A percentile compares a stretch with the other conserved stretches of the same genome.
Evolutionary conservation across 805 yeast species (phyloP).

Genomic region (Pichia ethanolica): DNA sequence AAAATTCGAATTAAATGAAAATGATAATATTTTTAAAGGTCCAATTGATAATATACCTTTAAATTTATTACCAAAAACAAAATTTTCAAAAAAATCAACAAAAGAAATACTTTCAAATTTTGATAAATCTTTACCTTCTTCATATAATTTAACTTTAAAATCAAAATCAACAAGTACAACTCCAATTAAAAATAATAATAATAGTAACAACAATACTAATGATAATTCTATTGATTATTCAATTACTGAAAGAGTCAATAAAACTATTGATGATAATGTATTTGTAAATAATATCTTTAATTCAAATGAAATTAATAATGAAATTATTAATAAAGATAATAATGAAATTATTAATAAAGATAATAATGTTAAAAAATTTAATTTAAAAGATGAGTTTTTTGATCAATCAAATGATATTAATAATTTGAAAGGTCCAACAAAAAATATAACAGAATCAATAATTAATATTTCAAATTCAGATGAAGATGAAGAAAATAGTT

Average conservation of each 20-base stretch:
- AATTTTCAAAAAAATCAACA: conserved; percentile 2
- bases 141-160: background rate
- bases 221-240: background rate
- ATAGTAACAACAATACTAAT: background rate
- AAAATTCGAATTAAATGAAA: conserved; percentile 17
- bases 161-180: background rate
- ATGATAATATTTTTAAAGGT: conserved; percentile 13
- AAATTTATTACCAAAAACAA: conserved; percentile 1
- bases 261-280: background rate
- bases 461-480: conserved; percentile 9
- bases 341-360: background rate
- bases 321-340: background rate
- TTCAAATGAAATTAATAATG: background rate
- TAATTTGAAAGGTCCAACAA: conserved; percentile 17
- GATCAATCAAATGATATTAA: background rate
- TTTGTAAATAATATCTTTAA: background rate
- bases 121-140: conserved; percentile 14
- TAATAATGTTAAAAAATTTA: no score
- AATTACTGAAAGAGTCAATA: background rate
- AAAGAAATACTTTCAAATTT: conserved; percentile 12
- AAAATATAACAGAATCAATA: background rate
- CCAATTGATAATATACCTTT: conserved; percentile 10
- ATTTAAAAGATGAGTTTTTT: background rate
- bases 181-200: background rate
- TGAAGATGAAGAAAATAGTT: background rate